A percentile compares a stretch with the other conserved stretches of the same genome.
These are phyloP conservation scores for Aspergillus pseudoglaucus DNA, from an alignment of 2,329 filamentous ascomycete genomes.

Conservation along the genomic window DNA sequence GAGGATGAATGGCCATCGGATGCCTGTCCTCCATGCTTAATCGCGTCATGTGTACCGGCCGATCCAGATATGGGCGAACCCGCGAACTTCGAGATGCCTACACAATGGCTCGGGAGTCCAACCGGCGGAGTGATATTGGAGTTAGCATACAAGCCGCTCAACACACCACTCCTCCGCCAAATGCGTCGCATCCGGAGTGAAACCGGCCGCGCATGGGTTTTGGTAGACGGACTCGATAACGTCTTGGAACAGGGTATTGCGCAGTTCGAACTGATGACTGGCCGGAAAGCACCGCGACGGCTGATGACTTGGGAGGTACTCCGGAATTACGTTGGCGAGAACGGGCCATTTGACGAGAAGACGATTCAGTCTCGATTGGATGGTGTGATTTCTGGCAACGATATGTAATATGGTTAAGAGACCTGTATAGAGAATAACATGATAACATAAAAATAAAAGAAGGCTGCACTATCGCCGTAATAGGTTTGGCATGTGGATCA, in stretches of 20 bases:
- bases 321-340: conserved; percentile 30
- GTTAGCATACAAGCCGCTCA: conserved; percentile 63
- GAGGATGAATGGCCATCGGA: conserved; percentile 59
- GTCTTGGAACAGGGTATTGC: conserved; percentile 73
- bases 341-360: conserved; percentile 31
- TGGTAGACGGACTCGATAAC: conserved; percentile 69
- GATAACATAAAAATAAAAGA: not conserved
- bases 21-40: conserved; percentile 62
- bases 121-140: conserved; percentile 73
- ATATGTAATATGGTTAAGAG: not conserved
- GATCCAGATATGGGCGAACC: conserved; percentile 58
- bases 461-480: not conserved
- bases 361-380: conserved; percentile 31
- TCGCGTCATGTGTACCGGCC: conserved; percentile 70
- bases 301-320: conserved; percentile 63
- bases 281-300: conserved; percentile 61
- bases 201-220: conserved; percentile 56
- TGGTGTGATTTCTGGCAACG: not conserved
- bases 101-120: conserved; percentile 62
- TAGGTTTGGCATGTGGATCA: not conserved
- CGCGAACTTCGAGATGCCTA: conserved; percentile 63
- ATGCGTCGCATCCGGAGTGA: conserved; percentile 54
- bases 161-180: conserved; percentile 65
- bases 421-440: not conserved
- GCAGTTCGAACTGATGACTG: conserved; percentile 76